Percentiles rank a stretch among this genome's conserved stretches.
These are phyloP conservation scores for Aspergillus uvarum DNA, from an alignment of 2,329 filamentous ascomycete species.

Conservation along the genomic window DNA sequence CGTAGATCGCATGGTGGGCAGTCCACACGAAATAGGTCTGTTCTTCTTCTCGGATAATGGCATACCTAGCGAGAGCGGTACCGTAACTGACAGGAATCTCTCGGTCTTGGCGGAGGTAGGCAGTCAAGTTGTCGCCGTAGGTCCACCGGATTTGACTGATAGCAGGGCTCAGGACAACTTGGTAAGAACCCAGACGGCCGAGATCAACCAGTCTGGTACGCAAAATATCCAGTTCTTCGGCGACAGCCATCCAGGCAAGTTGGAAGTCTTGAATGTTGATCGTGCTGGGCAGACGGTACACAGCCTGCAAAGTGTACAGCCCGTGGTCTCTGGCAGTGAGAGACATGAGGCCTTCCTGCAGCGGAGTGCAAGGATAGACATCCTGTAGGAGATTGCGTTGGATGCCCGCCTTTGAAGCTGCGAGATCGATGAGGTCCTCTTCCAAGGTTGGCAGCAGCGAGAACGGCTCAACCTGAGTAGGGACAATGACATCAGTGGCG, in stretches of 20 bases:
- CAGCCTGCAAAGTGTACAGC: not conserved
- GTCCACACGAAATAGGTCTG: constrained; percentile 25
- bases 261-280: not conserved
- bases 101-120: not conserved
- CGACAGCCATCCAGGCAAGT: constrained; percentile 1
- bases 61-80: not conserved
- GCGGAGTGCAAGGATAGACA: constrained; percentile 11
- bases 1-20: constrained; percentile 47
- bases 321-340: not conserved
- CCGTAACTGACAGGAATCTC: not conserved
- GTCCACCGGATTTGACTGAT: constrained; percentile 12
- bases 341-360: constrained; percentile 10
- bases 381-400: not conserved
- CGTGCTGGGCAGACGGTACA: not conserved
- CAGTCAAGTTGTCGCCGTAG: constrained; percentile 1
- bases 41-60: not conserved
- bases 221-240: constrained; percentile 34
- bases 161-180: constrained; percentile 19
- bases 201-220: constrained; percentile 35
- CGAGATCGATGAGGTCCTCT: not conserved
- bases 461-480: not conserved
- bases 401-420: not conserved
- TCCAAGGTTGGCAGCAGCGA: not conserved
- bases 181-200: constrained; percentile 14
- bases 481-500: not conserved